Evolutionary conservation across 768 basidiomycete species (phyloP).

Genomic region (Leccinellum luteum): DNA sequence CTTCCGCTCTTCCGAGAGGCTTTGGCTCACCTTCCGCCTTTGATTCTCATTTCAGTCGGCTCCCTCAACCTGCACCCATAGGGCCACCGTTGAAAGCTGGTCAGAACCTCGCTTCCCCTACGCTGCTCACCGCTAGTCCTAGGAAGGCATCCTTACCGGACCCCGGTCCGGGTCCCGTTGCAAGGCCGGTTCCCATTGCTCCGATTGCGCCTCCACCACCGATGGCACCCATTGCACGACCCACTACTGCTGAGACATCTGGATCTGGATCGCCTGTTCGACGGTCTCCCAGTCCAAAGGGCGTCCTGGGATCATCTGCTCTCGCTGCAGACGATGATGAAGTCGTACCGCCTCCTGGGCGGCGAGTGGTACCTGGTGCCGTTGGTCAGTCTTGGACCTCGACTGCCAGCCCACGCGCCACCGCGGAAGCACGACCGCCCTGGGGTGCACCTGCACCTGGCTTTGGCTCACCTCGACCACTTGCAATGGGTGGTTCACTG

Average conservation of each 20-base stretch:
- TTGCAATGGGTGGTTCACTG: slow-evolving; percentile 33
- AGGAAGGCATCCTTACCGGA: slow-evolving; percentile 45
- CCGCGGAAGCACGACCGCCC: slow-evolving; percentile 40
- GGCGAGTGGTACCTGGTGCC: slow-evolving; percentile 39
- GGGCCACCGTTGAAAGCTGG: slow-evolving; percentile 47
- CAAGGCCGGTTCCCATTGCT: slow-evolving; percentile 37
- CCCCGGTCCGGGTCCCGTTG: slow-evolving; percentile 57
- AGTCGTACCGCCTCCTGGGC: slow-evolving; percentile 54
- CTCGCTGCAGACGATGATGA: slow-evolving; percentile 80
- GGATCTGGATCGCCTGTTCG: slow-evolving; percentile 59
- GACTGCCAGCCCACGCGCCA: slow-evolving; percentile 44
- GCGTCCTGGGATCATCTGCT: slow-evolving; percentile 72
- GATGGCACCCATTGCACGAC: slow-evolving; percentile 63
- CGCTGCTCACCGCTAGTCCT: slow-evolving; percentile 44
- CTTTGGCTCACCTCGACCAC: slow-evolving; percentile 36
- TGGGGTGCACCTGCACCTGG: slow-evolving; percentile 44
- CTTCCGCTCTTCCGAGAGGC: slow-evolving; percentile 52
- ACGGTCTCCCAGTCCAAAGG: slow-evolving; percentile 58
- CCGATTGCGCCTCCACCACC: slow-evolving; percentile 49
- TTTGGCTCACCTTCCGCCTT: slow-evolving; percentile 53
- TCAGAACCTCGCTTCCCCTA: slow-evolving; percentile 38
- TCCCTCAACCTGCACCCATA: slow-evolving; percentile 48
- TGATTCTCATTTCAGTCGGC: slow-evolving; percentile 47
- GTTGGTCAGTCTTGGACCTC: slow-evolving; percentile 51
- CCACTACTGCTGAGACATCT: slow-evolving; percentile 42